Evolutionary conservation across 2,329 filamentous ascomycete genomes (phyloP).

Genomic region (Alternaria incomplexa): DNA sequence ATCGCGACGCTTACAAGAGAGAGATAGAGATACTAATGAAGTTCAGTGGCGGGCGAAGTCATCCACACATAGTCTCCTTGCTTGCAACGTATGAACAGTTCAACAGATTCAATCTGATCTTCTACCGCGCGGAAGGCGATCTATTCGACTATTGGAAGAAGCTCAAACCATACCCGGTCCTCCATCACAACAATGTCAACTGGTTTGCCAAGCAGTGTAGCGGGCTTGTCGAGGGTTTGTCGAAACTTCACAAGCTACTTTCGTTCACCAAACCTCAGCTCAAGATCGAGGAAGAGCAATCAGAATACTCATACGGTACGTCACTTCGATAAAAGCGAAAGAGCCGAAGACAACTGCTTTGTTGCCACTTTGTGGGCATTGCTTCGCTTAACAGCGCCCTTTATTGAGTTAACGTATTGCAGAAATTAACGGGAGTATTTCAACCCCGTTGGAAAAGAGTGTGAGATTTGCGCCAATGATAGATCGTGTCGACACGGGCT

Average conservation of each 20-base stretch:
- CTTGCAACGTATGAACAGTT: conserved; percentile 26
- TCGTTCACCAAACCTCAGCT: background rate
- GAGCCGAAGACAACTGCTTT: background rate
- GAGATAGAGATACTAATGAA: conserved; percentile 16
- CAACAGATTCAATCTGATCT: conserved; percentile 21
- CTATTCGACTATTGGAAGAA: conserved; percentile 18
- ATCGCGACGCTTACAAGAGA: conserved; percentile 11
- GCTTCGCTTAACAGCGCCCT: background rate
- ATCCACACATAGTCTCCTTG: conserved; percentile 21
- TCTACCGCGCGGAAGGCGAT: conserved; percentile 24
- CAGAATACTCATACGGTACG: background rate
- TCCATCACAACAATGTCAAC: background rate
- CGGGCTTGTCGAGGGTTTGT: conserved; percentile 20
- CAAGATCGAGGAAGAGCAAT: background rate
- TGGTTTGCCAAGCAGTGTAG: conserved; percentile 23
- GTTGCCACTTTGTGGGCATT: background rate
- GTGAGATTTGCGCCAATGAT: background rate
- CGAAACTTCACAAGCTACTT: conserved; percentile 10
- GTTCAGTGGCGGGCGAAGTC: conserved; percentile 15
- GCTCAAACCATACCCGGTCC: background rate
- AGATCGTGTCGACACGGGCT: background rate
- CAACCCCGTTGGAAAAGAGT: background rate
- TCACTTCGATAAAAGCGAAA: background rate
- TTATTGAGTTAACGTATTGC: background rate
- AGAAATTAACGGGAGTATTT: background rate